Conservation (phyloP, 441 rosid genomes). For the Euphorbia schlechtendalii region DNA sequence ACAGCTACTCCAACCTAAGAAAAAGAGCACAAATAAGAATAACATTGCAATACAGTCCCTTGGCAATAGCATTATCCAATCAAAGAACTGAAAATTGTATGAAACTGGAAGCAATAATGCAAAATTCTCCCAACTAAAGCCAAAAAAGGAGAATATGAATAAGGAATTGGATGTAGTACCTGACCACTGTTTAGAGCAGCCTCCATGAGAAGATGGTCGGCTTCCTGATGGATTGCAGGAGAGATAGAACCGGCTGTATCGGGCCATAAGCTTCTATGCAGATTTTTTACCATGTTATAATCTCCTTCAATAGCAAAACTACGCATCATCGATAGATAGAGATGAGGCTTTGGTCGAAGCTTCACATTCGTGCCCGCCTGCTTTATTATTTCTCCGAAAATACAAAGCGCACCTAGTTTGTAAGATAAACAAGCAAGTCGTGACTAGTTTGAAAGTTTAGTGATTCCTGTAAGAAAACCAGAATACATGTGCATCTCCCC, state of each 20-base stretch:
- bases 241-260: slow-evolving; percentile 62
- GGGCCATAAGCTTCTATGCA: slow-evolving; percentile 54
- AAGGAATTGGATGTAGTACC: slow-evolving; percentile 30
- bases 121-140: not conserved
- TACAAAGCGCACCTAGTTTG: slow-evolving; percentile 55
- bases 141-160: not conserved
- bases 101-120: slow-evolving; percentile 1
- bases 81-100: not conserved
- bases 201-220: slow-evolving; percentile 77
- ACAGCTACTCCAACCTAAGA: slow-evolving; percentile 49
- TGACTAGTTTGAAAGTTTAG: slow-evolving; percentile 7
- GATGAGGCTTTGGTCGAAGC: slow-evolving; percentile 67
- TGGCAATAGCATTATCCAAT: not conserved
- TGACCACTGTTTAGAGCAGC: slow-evolving; percentile 64
- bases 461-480: not conserved
- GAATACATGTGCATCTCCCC: not conserved
- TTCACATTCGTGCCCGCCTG: slow-evolving; percentile 36
- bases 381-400: slow-evolving; percentile 70
- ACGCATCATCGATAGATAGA: slow-evolving; percentile 73
- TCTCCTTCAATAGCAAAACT: slow-evolving; percentile 52
- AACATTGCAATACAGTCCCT: not conserved
- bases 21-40: not conserved
- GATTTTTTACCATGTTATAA: slow-evolving; percentile 49
- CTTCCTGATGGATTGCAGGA: slow-evolving; percentile 47
- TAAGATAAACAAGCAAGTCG: slow-evolving; percentile 17